These are phyloP conservation scores for Stephanodiscus triporus DNA, from an alignment of 108 stramenopile genomes.

Conservation along the genomic window DNA sequence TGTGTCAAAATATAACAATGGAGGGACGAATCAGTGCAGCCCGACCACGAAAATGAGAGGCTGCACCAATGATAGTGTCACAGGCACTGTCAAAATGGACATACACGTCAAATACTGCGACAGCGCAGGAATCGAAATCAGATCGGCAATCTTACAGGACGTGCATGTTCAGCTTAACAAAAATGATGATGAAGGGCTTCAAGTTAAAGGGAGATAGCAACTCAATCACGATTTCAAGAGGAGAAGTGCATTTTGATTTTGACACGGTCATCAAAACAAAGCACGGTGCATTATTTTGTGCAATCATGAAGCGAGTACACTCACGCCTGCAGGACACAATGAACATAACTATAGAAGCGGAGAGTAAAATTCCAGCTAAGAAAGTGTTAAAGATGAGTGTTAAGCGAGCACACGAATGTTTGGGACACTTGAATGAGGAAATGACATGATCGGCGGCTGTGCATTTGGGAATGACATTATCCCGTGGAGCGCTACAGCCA, in stretches of 20 bases:
- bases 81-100: not conserved
- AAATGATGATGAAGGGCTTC: no score
- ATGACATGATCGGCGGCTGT: not conserved
- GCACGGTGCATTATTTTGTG: not conserved
- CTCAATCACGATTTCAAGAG: not conserved
- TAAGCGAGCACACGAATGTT: no score
- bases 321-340: not conserved
- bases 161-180: not conserved
- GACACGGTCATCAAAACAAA: not conserved
- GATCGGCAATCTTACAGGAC: not conserved
- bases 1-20: not conserved
- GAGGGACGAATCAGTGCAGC: not conserved
- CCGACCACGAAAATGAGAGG: not conserved
- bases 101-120: not conserved
- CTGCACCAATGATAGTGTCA: not conserved
- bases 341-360: not conserved
- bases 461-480: not conserved
- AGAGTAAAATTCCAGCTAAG: not conserved
- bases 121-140: not conserved
- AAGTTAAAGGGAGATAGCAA: not conserved
- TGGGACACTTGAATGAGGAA: not conserved
- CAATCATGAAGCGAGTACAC: not conserved
- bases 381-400: not conserved
- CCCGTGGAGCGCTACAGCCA: slow-evolving; percentile 11
- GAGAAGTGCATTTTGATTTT: not conserved